phyloP scores from a whole-genome alignment of 768 basidiomycete genomes.

The Tricholoma bakamatsutake region DNA sequence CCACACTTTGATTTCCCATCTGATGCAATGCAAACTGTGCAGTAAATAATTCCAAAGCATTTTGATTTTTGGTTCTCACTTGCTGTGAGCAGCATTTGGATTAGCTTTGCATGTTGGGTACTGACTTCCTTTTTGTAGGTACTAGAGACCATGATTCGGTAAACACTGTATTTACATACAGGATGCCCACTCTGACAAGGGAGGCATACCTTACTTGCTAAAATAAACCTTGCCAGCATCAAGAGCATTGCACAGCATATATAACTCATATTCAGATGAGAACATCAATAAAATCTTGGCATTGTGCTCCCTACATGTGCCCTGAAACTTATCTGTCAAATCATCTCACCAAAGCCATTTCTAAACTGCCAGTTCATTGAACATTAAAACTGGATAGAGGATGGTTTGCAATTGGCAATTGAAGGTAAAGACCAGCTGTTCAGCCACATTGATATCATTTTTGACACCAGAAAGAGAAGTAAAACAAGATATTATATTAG shows the following conservation, averaged over 20 bases:
- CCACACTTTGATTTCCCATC: too few relatives aligned
- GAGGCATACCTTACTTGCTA: slow-evolving; percentile 8
- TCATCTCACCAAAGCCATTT: slow-evolving; percentile 3
- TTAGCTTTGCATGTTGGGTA: slow-evolving; percentile 5
- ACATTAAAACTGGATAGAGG: slow-evolving; percentile 5
- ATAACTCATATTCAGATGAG: slow-evolving; percentile 7
- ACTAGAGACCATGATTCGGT: slow-evolving; percentile 14
- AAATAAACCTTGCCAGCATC: slow-evolving; percentile 6
- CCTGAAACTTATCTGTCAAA: slow-evolving; percentile 1
- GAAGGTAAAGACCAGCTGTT: background rate
- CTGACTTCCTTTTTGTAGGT: slow-evolving; percentile 15
- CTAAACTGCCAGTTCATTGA: slow-evolving; percentile 8
- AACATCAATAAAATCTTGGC: slow-evolving; percentile 5
- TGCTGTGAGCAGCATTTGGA: slow-evolving; percentile 10
- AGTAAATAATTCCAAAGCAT: slow-evolving; percentile 2
- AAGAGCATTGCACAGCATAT: slow-evolving; percentile 3
- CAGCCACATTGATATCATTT: too few relatives aligned
- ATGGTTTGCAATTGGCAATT: background rate
- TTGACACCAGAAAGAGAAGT: background rate
- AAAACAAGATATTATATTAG: slow-evolving; percentile 4
- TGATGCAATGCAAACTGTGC: slow-evolving; percentile 9
- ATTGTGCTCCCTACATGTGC: slow-evolving; percentile 7
- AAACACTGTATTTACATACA: slow-evolving; percentile 18
- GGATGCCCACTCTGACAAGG: slow-evolving; percentile 2
- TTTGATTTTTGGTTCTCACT: background rate